Evolutionary conservation across 2,329 filamentous ascomycete species (phyloP).

Genomic region (Calonectria fujianensis): DNA sequence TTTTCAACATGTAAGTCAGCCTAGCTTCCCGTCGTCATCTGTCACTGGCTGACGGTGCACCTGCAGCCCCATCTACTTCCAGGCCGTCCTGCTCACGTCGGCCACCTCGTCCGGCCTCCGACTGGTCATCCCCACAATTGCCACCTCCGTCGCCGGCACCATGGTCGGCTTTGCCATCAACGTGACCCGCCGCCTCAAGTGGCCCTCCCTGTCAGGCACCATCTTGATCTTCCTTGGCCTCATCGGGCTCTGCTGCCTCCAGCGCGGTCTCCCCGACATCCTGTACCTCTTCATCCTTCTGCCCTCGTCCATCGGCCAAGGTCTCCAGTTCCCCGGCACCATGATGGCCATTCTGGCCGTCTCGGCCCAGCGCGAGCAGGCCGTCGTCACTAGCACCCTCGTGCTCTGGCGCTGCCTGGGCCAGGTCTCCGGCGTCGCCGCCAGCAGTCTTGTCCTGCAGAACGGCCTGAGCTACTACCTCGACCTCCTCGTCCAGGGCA

Average conservation of each 20-base stretch:
- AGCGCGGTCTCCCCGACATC: constrained; percentile 69
- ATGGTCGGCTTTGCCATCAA: constrained; percentile 78
- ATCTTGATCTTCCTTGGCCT: constrained; percentile 70
- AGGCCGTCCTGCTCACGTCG: constrained; percentile 81
- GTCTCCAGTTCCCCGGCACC: constrained; percentile 78
- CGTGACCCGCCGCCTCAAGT: constrained; percentile 75
- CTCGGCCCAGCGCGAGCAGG: constrained; percentile 77
- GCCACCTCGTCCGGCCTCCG: constrained; percentile 84
- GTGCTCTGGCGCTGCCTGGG: constrained; percentile 83
- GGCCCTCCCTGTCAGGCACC: constrained; percentile 73
- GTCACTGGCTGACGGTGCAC: not conserved
- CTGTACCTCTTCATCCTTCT: constrained; percentile 75
- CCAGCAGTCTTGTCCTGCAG: constrained; percentile 83
- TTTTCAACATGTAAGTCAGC: constrained; percentile 73
- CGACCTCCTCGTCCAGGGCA: constrained; percentile 73
- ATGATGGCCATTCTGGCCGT: constrained; percentile 79
- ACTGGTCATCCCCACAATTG: constrained; percentile 78
- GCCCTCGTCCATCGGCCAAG: constrained; percentile 74
- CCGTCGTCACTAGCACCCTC: constrained; percentile 81
- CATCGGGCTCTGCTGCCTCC: constrained; percentile 69
- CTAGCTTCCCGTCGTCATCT: not conserved
- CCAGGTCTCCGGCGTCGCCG: constrained; percentile 82
- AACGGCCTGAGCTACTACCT: constrained; percentile 80
- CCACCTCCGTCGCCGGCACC: constrained; percentile 72
- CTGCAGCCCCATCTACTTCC: constrained; percentile 82